These are phyloP conservation scores for Starmerella khaoyaiensis DNA, from an alignment of 805 yeast genomes.

Conservation along the genomic window DNA sequence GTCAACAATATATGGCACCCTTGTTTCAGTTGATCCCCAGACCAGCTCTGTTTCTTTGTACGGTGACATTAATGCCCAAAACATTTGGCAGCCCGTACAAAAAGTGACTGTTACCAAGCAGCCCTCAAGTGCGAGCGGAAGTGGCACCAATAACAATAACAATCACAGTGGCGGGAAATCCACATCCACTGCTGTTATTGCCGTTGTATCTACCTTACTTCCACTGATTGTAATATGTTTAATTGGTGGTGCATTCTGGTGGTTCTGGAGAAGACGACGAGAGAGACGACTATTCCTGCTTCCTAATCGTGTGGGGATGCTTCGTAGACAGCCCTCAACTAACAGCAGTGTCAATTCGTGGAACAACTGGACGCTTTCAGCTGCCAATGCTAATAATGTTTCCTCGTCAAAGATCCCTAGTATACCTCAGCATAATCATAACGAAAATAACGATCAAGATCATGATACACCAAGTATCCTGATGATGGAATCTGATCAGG, in stretches of 20 bases:
- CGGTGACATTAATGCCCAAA: slow-evolving; percentile 1
- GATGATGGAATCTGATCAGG: slow-evolving; percentile 9
- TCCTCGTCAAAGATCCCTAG: slow-evolving; percentile 3
- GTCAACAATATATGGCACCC: slow-evolving; percentile 15
- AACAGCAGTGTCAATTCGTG: slow-evolving; percentile 1
- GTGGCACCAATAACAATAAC: slow-evolving; percentile 11
- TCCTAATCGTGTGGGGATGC: slow-evolving; percentile 14
- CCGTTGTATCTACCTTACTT: slow-evolving; percentile 36
- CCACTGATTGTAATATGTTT: slow-evolving; percentile 33
- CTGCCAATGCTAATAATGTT: slow-evolving; percentile 7
- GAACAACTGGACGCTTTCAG: slow-evolving; percentile 2
- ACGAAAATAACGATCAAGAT: background rate
- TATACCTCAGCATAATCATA: background rate
- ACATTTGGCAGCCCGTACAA: slow-evolving; percentile 5
- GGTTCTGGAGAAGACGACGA: slow-evolving; percentile 23
- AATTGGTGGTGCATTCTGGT: slow-evolving; percentile 25
- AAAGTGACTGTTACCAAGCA: slow-evolving; percentile 8
- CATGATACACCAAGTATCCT: slow-evolving; percentile 10
- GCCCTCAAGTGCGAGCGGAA: no score
- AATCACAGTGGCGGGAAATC: slow-evolving; percentile 7
- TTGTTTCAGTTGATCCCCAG: slow-evolving; percentile 2
- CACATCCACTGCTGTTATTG: slow-evolving; percentile 28
- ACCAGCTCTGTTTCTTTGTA: slow-evolving; percentile 1
- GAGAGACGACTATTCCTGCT: slow-evolving; percentile 18
- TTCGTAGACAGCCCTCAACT: slow-evolving; percentile 9